Base-by-base conservation (phyloP, 2,329 filamentous ascomycete genomes). In the Massarina eburnea region DNA sequence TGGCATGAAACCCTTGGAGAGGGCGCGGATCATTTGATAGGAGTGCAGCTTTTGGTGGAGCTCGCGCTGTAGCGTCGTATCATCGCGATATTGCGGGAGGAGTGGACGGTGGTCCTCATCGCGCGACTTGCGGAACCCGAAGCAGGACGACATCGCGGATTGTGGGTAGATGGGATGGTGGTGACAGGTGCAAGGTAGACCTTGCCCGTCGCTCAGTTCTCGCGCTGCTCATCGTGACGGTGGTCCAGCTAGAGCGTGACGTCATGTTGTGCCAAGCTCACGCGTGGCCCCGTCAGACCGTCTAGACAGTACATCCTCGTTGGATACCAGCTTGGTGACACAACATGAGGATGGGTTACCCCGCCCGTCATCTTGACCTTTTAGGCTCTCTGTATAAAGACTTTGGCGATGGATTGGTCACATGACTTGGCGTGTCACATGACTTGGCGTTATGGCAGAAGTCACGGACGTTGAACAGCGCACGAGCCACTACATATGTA, bases 21-120 rank as follows among this genome's bases (percentile, higher is more conserved):
- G 69, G 43, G 92, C 92, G 42, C 88, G 82, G 21, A 91, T 67
- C 86, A 96, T 95, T 76, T 96, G 90, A 66, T 96, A 96, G 20
- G 86, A 86, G 72, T 96, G 92, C 49, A 97, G 80, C 77, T 96
- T 96, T 70, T 92, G 84, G 63, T 92, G 89, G 47, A 95, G 79
- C 59, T 84, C 78, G 38, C 84, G 79, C 78, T 96, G 89, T 43
- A 91, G 75, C 24, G 78, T 73, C 1, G 91, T 95, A 61, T 94
- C 89, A 69, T 95, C 86, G 60, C 84, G 78, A 76, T 94, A 94
- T 60, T 84, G 85, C 46, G 91, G 88, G 39, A 96, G 83, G 45
- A 96, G 79, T 51, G 91, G 91, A 62, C 56, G 64, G 41, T 83
- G 85, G 64, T 92, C 88, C 46, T 78, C 79, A 43, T 75, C 77